Evolutionary conservation across 345 rosid species (phyloP).

Genomic region (Linum usitatissimum): DNA sequence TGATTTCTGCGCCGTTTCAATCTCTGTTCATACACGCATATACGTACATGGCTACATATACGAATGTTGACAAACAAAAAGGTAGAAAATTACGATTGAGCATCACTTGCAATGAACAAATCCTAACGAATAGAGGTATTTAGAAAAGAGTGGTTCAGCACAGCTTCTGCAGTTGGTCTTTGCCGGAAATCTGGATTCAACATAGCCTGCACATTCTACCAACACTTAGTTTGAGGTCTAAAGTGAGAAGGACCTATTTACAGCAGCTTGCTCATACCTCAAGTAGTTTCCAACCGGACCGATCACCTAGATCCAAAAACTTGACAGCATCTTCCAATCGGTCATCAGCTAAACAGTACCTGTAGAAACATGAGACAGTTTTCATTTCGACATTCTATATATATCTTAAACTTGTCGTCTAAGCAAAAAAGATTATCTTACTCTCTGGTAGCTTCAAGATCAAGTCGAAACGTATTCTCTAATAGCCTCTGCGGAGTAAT

Average conservation of each 20-base stretch:
- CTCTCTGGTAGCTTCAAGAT: constrained; percentile 84
- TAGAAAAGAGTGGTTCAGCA: constrained; percentile 60
- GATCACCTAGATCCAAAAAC: constrained; percentile 68
- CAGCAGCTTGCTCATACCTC: constrained; percentile 38
- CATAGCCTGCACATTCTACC: constrained; percentile 50
- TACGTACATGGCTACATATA: no score
- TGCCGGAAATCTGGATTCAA: constrained; percentile 61
- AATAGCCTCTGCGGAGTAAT: constrained; percentile 61
- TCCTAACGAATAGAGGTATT: constrained; percentile 24
- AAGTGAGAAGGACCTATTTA: background rate
- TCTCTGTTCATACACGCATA: no score
- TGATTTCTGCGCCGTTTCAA: no score
- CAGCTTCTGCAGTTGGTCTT: constrained; percentile 74
- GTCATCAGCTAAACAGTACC: constrained; percentile 90
- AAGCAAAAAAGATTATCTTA: constrained; percentile 27
- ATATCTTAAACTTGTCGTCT: background rate
- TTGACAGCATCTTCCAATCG: constrained; percentile 69
- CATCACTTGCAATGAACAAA: no score
- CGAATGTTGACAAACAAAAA: no score
- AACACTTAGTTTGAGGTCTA: background rate
- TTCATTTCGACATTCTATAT: background rate
- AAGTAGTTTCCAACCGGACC: constrained; percentile 90
- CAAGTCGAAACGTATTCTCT: constrained; percentile 83
- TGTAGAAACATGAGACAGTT: constrained; percentile 18
- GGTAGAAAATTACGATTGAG: no score